Base-by-base conservation (phyloP, 2,329 filamentous ascomycete species). In the Thermomyces lanuginosus region DNA sequence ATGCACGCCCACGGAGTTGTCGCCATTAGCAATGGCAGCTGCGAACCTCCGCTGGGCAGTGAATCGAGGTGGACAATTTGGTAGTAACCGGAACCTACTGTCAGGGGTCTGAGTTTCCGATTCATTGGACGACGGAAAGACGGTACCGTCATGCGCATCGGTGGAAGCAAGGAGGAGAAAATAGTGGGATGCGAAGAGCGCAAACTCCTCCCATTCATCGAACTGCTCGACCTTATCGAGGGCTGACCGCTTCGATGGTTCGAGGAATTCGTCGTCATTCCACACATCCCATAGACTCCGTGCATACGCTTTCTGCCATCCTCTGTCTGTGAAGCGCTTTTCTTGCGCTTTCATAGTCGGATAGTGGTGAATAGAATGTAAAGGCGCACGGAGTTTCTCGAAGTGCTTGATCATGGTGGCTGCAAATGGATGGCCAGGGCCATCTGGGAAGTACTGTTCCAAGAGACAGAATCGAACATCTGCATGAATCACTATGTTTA, bases 201-300 rank as follows among this genome's bases (percentile, higher is more conserved):
- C 73, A 45, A 93, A 83, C 43, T 93, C 86, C 51, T 95, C 86
- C 82, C 82, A 92, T 52, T 93, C 84, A 48, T 95, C 86, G 45
- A 95, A 93, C 1, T 76, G 72, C 44, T 93, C 86, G 9, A 83
- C 52, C 1, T 56, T 45, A 39, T 92, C 76, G 8, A 93, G 54
- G 7, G 55, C 55, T 18, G 47, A 56, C 36, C 80, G 66, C 34
- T 80, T 64, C 1, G 61, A 51, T 1, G 63, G 43, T 4, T 60
- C 61, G 11, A 92, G 53, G 46, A 84, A 84, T 2, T 56, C 45
- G 8, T 70, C 58, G 37, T 78, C 70, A 7, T 66, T 70, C 84
- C 84, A 93, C 1, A 83, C 60, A 29, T 82, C 68, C 81, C 84
- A 92, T 7, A 93, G 58, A 40, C 74, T 80, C 46, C 67, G 66